phyloP scores from a whole-genome alignment of 768 basidiomycete genomes.

The Zangia roseola region DNA sequence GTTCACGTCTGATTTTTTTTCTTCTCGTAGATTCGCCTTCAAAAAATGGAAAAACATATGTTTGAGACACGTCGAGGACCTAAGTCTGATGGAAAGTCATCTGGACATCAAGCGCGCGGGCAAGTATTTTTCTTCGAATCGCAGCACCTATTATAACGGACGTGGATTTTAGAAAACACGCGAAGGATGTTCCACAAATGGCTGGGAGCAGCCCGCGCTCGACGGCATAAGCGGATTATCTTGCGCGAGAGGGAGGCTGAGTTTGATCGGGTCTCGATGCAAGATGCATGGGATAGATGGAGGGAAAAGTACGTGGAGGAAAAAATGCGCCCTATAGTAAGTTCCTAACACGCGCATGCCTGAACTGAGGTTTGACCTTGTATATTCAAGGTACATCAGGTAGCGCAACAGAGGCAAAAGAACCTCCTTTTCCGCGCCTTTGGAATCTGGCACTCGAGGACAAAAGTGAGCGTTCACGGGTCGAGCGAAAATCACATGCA shows the following conservation, averaged over 20 bases:
- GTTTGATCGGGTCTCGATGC: slow-evolving; percentile 49
- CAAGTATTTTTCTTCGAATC: slow-evolving; percentile 23
- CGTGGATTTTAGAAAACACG: slow-evolving; percentile 53
- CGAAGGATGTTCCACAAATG: slow-evolving; percentile 70
- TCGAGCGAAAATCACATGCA: neutral
- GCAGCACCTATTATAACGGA: neutral
- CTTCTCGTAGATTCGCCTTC: slow-evolving; percentile 49
- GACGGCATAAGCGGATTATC: slow-evolving; percentile 57
- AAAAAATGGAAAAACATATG: slow-evolving; percentile 67
- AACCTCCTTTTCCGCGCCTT: slow-evolving; percentile 68
- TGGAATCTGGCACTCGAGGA: slow-evolving; percentile 71
- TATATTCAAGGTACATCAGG: slow-evolving; percentile 37
- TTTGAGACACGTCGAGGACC: slow-evolving; percentile 64
- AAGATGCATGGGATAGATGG: slow-evolving; percentile 77
- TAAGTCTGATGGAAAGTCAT: slow-evolving; percentile 83
- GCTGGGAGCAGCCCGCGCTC: slow-evolving; percentile 57
- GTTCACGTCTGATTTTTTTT: slow-evolving; percentile 17
- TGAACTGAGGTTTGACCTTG: slow-evolving; percentile 4
- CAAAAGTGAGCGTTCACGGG: slow-evolving; percentile 47
- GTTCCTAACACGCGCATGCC: slow-evolving; percentile 13
- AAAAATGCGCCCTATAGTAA: slow-evolving; percentile 62
- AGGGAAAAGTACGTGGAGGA: slow-evolving; percentile 67
- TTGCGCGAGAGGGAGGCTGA: slow-evolving; percentile 64
- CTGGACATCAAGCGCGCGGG: slow-evolving; percentile 80
- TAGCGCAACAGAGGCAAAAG: slow-evolving; percentile 57